These are phyloP conservation scores for Epichloe gansuensis DNA, from an alignment of 2,329 filamentous ascomycete genomes.

Conservation along the genomic window DNA sequence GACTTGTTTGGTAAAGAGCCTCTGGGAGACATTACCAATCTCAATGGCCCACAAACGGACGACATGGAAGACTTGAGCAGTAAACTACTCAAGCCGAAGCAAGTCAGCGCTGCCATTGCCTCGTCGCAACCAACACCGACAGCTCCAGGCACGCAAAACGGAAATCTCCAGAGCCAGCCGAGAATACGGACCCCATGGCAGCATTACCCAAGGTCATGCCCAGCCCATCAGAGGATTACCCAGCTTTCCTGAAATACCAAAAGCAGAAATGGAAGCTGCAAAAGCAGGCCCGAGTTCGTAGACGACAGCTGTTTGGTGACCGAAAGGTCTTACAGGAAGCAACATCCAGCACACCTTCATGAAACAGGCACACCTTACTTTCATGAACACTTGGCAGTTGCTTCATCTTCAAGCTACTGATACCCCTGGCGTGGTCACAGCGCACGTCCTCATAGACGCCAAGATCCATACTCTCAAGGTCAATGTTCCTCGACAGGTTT, in stretches of 20 bases:
- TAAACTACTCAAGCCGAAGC: constrained; percentile 54
- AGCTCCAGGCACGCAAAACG: constrained; percentile 40
- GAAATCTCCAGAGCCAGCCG: constrained; percentile 58
- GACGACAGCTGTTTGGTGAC: constrained; percentile 89
- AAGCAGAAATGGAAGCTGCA: constrained; percentile 99
- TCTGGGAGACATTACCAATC: constrained; percentile 60
- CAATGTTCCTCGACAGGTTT: constrained; percentile 79
- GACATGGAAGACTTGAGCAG: constrained; percentile 78
- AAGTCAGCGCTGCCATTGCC: constrained; percentile 39
- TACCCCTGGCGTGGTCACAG: constrained; percentile 72
- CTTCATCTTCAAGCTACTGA: constrained; percentile 77
- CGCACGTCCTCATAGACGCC: constrained; percentile 84
- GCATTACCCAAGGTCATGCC: constrained; percentile 76
- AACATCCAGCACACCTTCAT: constrained; percentile 64
- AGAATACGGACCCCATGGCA: constrained; percentile 66
- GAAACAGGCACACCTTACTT: constrained; percentile 82
- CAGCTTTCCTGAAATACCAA: constrained; percentile 81
- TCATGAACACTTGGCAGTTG: constrained; percentile 90
- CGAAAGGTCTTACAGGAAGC: constrained; percentile 37
- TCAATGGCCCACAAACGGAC: constrained; percentile 38
- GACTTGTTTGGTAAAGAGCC: constrained; percentile 69
- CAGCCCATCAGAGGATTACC: constrained; percentile 72
- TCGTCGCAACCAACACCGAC: constrained; percentile 39
- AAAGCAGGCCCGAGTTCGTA: constrained; percentile 72
- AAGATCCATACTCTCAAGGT: constrained; percentile 84